Evolutionary conservation across 2,329 filamentous ascomycete genomes (phyloP).

Genomic region (Hirsutella rhossiliensis): DNA sequence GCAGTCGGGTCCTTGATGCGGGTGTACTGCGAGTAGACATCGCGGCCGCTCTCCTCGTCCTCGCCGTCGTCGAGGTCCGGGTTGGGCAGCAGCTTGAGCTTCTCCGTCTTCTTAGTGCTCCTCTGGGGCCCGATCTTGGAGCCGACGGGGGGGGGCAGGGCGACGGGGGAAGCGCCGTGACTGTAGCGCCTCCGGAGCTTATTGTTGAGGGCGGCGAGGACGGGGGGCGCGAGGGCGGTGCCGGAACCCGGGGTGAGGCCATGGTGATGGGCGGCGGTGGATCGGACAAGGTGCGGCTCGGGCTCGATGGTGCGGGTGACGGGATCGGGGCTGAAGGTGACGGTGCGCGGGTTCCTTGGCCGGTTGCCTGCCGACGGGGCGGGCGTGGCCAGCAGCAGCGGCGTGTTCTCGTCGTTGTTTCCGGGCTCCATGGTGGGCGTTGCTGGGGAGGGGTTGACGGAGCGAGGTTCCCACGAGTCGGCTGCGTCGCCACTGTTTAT

Average conservation of each 20-base stretch:
- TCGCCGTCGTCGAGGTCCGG: constrained; percentile 65
- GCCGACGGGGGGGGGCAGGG: constrained; percentile 20
- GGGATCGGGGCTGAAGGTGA: constrained; percentile 66
- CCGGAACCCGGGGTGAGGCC: constrained; percentile 21
- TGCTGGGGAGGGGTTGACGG: not conserved
- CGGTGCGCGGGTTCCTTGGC: constrained; percentile 44
- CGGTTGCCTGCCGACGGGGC: constrained; percentile 10
- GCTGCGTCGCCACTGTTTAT: not conserved
- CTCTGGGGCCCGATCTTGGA: constrained; percentile 86
- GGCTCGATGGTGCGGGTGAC: constrained; percentile 49
- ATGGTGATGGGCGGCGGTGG: constrained; percentile 13
- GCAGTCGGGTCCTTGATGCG: constrained; percentile 95
- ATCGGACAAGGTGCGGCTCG: constrained; percentile 19
- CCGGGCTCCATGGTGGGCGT: not conserved
- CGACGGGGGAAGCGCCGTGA: constrained; percentile 41
- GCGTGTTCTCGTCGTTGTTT: constrained; percentile 2
- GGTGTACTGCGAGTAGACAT: constrained; percentile 97
- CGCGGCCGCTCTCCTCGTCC: constrained; percentile 84
- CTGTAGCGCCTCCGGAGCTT: constrained; percentile 81
- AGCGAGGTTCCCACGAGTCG: not conserved
- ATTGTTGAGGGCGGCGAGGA: constrained; percentile 73
- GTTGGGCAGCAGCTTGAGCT: constrained; percentile 91
- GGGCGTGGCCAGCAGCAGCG: constrained; percentile 1
- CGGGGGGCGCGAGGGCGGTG: constrained; percentile 32
- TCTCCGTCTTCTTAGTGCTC: constrained; percentile 91